Percentiles rank a stretch among this genome's conserved stretches.
phyloP scores from a whole-genome alignment of 441 rosid genomes.

The Pelargonium myrrhifolium region DNA sequence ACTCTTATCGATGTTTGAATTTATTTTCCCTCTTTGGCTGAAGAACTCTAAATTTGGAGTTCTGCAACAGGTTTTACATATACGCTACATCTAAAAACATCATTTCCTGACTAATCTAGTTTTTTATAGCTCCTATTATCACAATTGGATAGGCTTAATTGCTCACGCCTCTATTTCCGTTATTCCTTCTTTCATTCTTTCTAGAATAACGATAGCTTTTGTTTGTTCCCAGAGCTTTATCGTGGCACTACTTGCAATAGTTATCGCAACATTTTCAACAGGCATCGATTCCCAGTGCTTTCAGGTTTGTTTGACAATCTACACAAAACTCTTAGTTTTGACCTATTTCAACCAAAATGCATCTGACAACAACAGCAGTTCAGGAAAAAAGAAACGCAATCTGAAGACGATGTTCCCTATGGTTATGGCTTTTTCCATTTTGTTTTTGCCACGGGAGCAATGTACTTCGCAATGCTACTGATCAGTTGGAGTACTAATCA shows the following conservation, averaged over 20 bases:
- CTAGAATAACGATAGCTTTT: not conserved
- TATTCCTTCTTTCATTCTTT: not conserved
- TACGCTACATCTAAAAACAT: not conserved
- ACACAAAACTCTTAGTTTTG: conserved; percentile 4
- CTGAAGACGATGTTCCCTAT: conserved; percentile 69
- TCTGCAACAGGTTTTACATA: not conserved
- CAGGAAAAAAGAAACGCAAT: conserved; percentile 38
- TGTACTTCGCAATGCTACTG: conserved; percentile 94
- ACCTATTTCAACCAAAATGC: not conserved
- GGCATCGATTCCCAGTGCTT: conserved; percentile 92
- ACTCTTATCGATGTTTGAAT: not conserved
- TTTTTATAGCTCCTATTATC: no score
- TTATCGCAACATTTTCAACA: conserved; percentile 87
- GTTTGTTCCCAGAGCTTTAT: conserved; percentile 64
- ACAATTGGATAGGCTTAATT: no score
- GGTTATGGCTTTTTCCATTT: conserved; percentile 98
- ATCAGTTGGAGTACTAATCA: conserved; percentile 93
- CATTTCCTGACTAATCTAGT: not conserved
- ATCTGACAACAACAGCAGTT: conserved; percentile 32
- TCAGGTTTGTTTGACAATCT: conserved; percentile 48
- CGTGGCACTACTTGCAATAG: conserved; percentile 76
- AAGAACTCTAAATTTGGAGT: not conserved
- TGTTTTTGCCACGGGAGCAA: conserved; percentile 94
- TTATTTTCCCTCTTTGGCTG: not conserved
- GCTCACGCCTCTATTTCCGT: no score